A percentile compares a stretch with the other conserved stretches of the same genome.
These are phyloP conservation scores for Leishmania braziliensis DNA, from an alignment of 208 protist genomes.

Conservation along the genomic window DNA sequence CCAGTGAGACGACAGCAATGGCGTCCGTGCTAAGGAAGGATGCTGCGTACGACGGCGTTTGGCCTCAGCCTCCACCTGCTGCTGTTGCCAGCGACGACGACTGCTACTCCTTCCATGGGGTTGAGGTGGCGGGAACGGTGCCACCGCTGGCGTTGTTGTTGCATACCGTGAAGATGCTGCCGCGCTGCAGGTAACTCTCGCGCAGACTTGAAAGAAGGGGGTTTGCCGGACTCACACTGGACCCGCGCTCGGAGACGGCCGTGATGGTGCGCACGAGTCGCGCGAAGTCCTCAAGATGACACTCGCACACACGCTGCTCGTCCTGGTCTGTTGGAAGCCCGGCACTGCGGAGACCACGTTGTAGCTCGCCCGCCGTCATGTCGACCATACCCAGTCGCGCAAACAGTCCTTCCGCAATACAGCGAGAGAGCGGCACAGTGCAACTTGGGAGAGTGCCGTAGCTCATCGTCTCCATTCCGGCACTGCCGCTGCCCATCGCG, in stretches of 20 bases:
- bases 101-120: conserved; percentile 5
- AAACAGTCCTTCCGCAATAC: conserved; percentile 57
- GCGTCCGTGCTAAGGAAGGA: background rate
- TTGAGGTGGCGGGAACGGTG: background rate
- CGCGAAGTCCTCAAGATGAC: conserved; percentile 34
- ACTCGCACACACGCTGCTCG: conserved; percentile 29
- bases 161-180: conserved; percentile 13
- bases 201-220: conserved; percentile 21
- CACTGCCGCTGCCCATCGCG: conserved; percentile 14
- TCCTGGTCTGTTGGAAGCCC: conserved; percentile 36
- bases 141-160: conserved; percentile 6
- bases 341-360: conserved; percentile 33
- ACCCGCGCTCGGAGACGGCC: conserved; percentile 24
- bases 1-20: background rate
- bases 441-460: conserved; percentile 18
- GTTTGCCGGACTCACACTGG: conserved; percentile 18
- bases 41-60: background rate
- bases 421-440: conserved; percentile 44
- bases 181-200: conserved; percentile 21
- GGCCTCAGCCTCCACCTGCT: background rate
- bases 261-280: conserved; percentile 34
- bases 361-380: conserved; percentile 37
- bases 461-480: conserved; percentile 2
- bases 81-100: background rate
- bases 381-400: conserved; percentile 52